These are phyloP conservation scores for Rasamsonia emersonii DNA, from an alignment of 2,329 filamentous ascomycete species.

Conservation along the genomic window DNA sequence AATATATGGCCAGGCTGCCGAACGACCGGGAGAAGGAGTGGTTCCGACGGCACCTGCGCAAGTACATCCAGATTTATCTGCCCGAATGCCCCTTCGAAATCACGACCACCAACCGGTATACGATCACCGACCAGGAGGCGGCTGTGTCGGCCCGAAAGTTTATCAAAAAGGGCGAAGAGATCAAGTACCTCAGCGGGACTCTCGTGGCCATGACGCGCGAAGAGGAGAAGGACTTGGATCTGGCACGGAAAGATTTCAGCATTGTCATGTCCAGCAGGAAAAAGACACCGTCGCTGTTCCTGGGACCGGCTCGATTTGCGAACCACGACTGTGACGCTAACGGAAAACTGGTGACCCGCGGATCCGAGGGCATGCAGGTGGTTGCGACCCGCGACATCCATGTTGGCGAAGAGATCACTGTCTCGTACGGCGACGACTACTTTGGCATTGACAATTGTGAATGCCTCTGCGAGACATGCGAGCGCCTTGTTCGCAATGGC, in stretches of 20 bases:
- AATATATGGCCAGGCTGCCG: conserved; percentile 59
- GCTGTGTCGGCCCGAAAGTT: conserved; percentile 70
- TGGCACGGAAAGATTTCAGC: conserved; percentile 86
- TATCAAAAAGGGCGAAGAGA: conserved; percentile 72
- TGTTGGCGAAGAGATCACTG: conserved; percentile 88
- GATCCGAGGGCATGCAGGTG: conserved; percentile 82
- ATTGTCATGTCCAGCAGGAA: conserved; percentile 90
- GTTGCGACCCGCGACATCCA: conserved; percentile 74
- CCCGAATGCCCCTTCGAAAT: conserved; percentile 95
- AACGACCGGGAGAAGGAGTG: conserved; percentile 76
- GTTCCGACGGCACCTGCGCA: conserved; percentile 74
- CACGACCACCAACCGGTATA: conserved; percentile 87
- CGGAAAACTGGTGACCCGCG: conserved; percentile 73
- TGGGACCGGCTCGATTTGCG: conserved; percentile 90
- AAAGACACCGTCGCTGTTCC: conserved; percentile 83
- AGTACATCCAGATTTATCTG: conserved; percentile 87
- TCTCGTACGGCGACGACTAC: conserved; percentile 91
- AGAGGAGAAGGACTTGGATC: conserved; percentile 74
- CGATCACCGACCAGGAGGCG: conserved; percentile 81
- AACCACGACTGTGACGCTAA: conserved; percentile 97
- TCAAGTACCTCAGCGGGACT: conserved; percentile 86
- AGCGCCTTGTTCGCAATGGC: conserved; percentile 65
- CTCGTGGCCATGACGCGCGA: conserved; percentile 88
- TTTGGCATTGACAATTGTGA: conserved; percentile 94
- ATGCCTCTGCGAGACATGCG: conserved; percentile 84